Evolutionary conservation across 2,329 filamentous ascomycete genomes (phyloP), one percentile per base, ranked within the genome.

Genomic region (Verticillium longisporum): DNA sequence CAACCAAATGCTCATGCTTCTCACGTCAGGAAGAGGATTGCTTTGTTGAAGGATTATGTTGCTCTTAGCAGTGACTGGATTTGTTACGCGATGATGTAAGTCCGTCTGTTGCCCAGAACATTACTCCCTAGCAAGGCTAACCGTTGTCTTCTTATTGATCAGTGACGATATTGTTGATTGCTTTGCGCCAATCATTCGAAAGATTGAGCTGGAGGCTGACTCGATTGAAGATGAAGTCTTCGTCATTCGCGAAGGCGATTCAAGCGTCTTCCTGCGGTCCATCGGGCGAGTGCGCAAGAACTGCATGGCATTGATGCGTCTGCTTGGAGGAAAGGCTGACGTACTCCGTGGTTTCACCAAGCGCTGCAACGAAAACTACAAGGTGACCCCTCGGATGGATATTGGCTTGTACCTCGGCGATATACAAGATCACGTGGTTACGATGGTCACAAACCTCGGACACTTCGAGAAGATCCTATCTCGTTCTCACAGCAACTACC

Each of bases 381-480:
- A 91, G 66, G 90, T 98, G 59, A 97, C 95, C 1, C 95, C 95
- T 6, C 90, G 93, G 56, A 95, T 95, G 78, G 95, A 99, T 71
- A 97, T 99, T 66, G 95, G 93, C 26, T 85, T 99, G 69, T 99
- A 99, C 72, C 84, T 99, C 38, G 92, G 92, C 70, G 95, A 99
- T 77, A 97, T 99, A 66, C 95, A 99, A 75, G 95, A 99, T 77
- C 95, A 99, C 83, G 94, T 99, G 59, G 92, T 99, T 62, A 99
- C 95, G 55, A 98, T 98, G 94, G 96, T 97, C 84, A 95, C 91
- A 67, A 99, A 96, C 75, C 77, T 99, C 68, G 87, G 87, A 1
- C 95, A 99, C 73, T 97, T 97, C 68, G 95, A 99, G 74, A 98
- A 98, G 82, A 97, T 99, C 83, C 83, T 99, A 57, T 93, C 90